Evolutionary conservation across 2,329 filamentous ascomycete species (phyloP).

Genomic region (Sarocladium strictum): DNA sequence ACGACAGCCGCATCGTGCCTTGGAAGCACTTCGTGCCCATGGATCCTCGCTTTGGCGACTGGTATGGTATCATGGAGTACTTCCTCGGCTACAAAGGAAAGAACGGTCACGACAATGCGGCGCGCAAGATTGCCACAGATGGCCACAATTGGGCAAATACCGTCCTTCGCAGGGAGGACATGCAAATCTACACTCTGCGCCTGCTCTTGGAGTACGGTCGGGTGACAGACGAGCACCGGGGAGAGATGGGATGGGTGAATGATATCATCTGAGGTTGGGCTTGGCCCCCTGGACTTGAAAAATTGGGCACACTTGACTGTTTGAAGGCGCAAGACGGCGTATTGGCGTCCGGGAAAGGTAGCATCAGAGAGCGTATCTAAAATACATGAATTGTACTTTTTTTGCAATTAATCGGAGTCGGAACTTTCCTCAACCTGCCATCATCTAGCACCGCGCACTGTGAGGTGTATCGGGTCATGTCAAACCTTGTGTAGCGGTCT

Average conservation of each 20-base stretch:
- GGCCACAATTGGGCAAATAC: constrained; percentile 64
- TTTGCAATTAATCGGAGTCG: no score
- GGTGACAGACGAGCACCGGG: constrained; percentile 44
- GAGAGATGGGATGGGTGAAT: constrained; percentile 49
- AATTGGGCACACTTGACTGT: not conserved
- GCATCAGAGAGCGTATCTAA: not conserved
- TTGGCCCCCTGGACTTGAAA: no score
- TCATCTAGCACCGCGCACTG: no score
- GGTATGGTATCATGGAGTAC: constrained; percentile 69
- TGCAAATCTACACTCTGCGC: constrained; percentile 64
- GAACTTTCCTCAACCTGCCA: no score
- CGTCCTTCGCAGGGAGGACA: constrained; percentile 65
- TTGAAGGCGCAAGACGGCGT: not conserved
- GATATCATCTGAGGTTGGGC: constrained; percentile 29
- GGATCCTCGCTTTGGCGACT: constrained; percentile 66
- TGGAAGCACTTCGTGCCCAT: constrained; percentile 82
- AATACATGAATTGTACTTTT: not conserved
- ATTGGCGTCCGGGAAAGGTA: not conserved
- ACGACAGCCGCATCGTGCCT: constrained; percentile 64
- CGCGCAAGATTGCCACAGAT: constrained; percentile 56
- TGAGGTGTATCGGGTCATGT: no score
- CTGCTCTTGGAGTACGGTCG: constrained; percentile 59
- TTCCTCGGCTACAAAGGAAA: constrained; percentile 55
- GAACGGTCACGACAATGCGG: constrained; percentile 48
- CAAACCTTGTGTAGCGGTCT: no score